phyloP scores from a whole-genome alignment of 352 stramenopile species.

The Detonula confervacea region DNA sequence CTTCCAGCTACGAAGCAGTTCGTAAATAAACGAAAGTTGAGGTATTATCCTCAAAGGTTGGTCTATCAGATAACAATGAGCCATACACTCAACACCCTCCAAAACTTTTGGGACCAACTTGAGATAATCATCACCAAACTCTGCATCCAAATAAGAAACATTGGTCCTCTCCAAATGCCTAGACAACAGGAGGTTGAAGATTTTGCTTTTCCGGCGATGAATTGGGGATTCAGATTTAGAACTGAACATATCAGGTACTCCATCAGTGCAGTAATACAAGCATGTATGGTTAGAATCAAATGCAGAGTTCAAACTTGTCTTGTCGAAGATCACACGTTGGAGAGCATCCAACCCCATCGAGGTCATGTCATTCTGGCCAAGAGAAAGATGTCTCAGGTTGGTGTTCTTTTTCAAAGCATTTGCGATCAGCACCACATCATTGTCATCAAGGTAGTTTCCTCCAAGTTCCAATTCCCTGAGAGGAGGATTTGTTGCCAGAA shows the following conservation, averaged over 20 bases:
- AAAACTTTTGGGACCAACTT: too few species aligned
- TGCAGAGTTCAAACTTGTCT: not conserved
- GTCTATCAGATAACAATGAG: too few species aligned
- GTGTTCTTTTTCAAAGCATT: not conserved
- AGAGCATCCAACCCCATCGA: too few species aligned
- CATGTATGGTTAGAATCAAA: not conserved
- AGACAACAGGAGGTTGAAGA: not conserved
- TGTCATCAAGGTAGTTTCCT: not conserved
- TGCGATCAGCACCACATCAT: not conserved
- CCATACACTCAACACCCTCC: too few species aligned
- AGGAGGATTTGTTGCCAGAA: slow-evolving; percentile 2
- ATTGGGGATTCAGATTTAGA: too few species aligned
- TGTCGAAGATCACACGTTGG: not conserved
- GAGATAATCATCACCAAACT: not conserved
- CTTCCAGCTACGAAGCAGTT: too few species aligned
- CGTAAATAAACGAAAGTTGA: too few species aligned
- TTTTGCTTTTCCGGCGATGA: not conserved
- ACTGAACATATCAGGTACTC: too few species aligned
- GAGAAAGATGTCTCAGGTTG: not conserved
- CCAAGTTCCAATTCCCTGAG: not conserved
- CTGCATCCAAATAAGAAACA: not conserved
- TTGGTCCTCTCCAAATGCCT: not conserved
- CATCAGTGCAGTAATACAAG: not conserved
- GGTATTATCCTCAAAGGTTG: too few species aligned
- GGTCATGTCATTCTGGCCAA: not conserved